Evolutionary conservation across 306 rosid genomes (phyloP).

Genomic region (Casuarina equisetifolia): DNA sequence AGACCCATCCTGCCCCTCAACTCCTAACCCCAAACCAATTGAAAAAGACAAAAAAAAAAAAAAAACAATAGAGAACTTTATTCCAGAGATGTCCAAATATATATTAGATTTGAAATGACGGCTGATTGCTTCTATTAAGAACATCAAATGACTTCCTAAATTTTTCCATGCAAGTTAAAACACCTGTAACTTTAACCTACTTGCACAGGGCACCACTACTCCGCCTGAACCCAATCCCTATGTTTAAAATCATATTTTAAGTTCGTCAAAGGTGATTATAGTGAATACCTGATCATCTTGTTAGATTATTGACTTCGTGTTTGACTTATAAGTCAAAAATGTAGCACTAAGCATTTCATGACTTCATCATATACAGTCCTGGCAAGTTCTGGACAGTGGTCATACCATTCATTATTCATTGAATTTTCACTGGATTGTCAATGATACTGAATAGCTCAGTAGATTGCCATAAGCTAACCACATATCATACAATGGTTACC

Average conservation of each 20-base stretch:
- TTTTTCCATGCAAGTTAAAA: neutral
- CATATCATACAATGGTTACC: no score
- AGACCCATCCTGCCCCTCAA: neutral
- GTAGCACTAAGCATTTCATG: neutral
- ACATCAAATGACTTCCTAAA: neutral
- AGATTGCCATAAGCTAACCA: no score
- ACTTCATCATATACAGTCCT: neutral
- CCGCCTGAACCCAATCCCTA: neutral
- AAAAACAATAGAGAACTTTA: neutral
- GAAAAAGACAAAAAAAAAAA: neutral
- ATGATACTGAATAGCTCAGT: no score
- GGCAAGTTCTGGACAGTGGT: neutral
- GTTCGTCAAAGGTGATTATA: neutral
- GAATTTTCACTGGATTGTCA: neutral
- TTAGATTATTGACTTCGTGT: neutral
- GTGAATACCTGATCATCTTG: conserved; percentile 1
- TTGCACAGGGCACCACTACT: neutral
- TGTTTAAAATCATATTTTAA: neutral
- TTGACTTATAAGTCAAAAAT: neutral
- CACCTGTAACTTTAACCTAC: neutral
- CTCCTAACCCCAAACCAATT: neutral
- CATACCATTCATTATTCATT: neutral
- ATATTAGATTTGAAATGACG: no score
- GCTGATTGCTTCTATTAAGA: neutral
- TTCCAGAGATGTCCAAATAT: neutral